phyloP scores from a whole-genome alignment of 2,329 filamentous ascomycete species.

The Aspergillus eucalypticola region DNA sequence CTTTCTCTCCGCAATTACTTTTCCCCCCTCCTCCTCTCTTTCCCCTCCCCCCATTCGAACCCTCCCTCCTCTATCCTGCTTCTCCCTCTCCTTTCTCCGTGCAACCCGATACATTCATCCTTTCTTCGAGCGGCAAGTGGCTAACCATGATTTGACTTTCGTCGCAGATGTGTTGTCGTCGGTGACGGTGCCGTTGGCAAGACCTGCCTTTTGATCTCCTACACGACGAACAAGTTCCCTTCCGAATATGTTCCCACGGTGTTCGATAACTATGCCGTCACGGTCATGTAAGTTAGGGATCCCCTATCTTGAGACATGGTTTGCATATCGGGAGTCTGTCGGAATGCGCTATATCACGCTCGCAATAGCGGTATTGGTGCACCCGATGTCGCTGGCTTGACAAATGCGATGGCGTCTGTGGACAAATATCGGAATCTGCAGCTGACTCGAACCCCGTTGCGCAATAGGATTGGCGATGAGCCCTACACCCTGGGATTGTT shows the following conservation, averaged over 20 bases:
- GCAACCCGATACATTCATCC: slow-evolving; percentile 7
- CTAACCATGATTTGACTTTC: slow-evolving; percentile 21
- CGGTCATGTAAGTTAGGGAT: slow-evolving; percentile 81
- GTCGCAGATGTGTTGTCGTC: slow-evolving; percentile 87
- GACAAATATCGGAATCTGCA: not conserved
- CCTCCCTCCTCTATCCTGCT: slow-evolving; percentile 11
- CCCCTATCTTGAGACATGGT: no score
- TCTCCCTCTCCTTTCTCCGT: slow-evolving; percentile 11
- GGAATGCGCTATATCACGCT: not conserved
- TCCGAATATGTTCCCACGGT: slow-evolving; percentile 99
- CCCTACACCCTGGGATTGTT: slow-evolving; percentile 96
- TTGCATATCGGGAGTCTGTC: not conserved
- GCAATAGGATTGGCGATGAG: slow-evolving; percentile 90
- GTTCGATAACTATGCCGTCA: slow-evolving; percentile 99
- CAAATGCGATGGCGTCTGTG: not conserved
- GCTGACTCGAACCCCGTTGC: slow-evolving; percentile 9
- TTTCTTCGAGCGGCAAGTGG: slow-evolving; percentile 12
- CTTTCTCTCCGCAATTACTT: slow-evolving; percentile 6
- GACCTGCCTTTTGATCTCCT: slow-evolving; percentile 97
- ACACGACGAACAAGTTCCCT: slow-evolving; percentile 99
- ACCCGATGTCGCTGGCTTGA: not conserved
- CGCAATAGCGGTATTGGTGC: not conserved
- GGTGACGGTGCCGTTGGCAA: slow-evolving; percentile 99
- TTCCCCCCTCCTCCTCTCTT: slow-evolving; percentile 13
- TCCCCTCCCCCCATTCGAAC: slow-evolving; percentile 3